A percentile compares a stretch with the other conserved stretches of the same genome.
Conservation (phyloP, 2,329 filamentous ascomycete genomes). For the Botrytis aclada region DNA sequence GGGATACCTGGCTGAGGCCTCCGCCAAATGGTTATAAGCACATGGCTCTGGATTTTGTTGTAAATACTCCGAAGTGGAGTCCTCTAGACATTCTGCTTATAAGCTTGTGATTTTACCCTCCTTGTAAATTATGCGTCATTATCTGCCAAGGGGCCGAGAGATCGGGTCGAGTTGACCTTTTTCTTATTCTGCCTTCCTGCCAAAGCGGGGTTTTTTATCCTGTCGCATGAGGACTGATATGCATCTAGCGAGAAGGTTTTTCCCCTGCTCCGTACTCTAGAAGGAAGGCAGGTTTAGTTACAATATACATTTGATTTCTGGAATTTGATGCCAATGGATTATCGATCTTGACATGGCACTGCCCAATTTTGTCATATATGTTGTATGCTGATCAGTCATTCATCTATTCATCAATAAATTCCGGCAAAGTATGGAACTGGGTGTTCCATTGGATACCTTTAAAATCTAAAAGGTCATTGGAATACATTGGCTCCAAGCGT, state of each 20-base stretch:
- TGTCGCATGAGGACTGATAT: background rate
- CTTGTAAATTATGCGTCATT: too few relatives aligned
- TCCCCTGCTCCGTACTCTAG: background rate
- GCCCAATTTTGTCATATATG: background rate
- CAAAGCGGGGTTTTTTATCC: background rate
- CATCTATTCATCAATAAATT: background rate
- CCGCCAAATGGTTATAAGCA: background rate
- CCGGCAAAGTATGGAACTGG: background rate
- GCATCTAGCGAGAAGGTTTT: background rate
- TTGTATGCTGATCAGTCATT: fast-evolving
- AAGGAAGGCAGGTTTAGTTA: background rate
- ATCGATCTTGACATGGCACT: background rate
- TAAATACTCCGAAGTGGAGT: background rate
- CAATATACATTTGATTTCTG: background rate
- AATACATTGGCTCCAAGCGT: background rate
- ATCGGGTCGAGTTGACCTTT: too few relatives aligned
- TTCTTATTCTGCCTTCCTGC: background rate
- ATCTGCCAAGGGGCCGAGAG: too few relatives aligned
- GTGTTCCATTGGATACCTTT: too few relatives aligned
- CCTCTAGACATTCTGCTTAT: background rate
- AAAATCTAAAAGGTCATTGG: background rate
- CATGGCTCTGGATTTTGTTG: background rate
- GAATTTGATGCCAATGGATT: background rate
- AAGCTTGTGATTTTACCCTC: background rate
- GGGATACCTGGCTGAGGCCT: background rate